phyloP scores from a whole-genome alignment of 768 basidiomycete genomes.

The Auricularia cornea region DNA sequence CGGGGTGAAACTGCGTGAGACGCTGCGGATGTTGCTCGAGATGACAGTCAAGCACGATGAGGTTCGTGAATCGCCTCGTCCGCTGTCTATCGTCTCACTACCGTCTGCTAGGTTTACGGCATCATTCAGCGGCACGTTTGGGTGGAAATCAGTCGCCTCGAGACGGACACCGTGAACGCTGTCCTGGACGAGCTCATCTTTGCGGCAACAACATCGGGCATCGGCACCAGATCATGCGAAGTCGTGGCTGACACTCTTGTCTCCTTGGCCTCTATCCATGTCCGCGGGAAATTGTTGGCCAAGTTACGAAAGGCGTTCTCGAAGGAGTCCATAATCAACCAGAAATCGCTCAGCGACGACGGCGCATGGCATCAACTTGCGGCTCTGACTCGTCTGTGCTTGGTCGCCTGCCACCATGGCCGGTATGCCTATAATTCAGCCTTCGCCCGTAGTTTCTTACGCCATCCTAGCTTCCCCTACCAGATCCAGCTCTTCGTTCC shows the following conservation, averaged over 20 bases:
- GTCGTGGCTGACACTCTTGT: slow-evolving; percentile 65
- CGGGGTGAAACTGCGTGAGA: slow-evolving; percentile 69
- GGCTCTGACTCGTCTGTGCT: slow-evolving; percentile 64
- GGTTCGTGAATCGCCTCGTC: slow-evolving; percentile 31
- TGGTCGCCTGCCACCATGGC: slow-evolving; percentile 64
- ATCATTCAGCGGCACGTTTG: slow-evolving; percentile 70
- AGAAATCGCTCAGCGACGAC: not conserved
- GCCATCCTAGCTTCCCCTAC: not conserved
- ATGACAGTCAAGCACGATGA: slow-evolving; percentile 64
- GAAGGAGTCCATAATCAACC: slow-evolving; percentile 32
- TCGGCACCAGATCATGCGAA: slow-evolving; percentile 69
- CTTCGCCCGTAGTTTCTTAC: not conserved
- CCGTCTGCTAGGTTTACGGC: slow-evolving; percentile 42
- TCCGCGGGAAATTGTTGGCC: slow-evolving; percentile 69
- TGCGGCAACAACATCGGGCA: slow-evolving; percentile 74
- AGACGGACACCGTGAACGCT: slow-evolving; percentile 48
- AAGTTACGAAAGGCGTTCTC: slow-evolving; percentile 59
- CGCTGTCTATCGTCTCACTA: not conserved
- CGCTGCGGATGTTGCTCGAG: slow-evolving; percentile 70
- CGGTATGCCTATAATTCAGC: slow-evolving; percentile 38
- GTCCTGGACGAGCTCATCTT: slow-evolving; percentile 74
- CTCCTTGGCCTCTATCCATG: slow-evolving; percentile 63
- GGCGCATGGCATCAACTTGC: slow-evolving; percentile 70
- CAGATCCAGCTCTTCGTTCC: slow-evolving; percentile 72
- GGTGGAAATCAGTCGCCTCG: slow-evolving; percentile 65